These are phyloP conservation scores for Plasmopara halstedii DNA, from an alignment of 352 stramenopile genomes.

Conservation along the genomic window DNA sequence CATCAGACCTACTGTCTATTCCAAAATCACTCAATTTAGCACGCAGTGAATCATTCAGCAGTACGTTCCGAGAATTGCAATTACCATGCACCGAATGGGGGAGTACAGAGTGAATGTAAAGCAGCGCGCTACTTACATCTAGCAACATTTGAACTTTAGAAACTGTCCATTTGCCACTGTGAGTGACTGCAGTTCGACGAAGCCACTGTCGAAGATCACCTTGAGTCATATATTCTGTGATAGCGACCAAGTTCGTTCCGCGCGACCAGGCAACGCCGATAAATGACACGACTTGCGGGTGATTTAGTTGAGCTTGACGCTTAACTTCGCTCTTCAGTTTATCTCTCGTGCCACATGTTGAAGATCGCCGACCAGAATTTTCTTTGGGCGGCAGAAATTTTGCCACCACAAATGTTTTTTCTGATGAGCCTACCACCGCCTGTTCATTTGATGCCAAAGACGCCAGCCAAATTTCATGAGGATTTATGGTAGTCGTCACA, in stretches of 20 bases:
- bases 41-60: slow-evolving; percentile 46
- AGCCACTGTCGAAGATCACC: slow-evolving; percentile 67
- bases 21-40: slow-evolving; percentile 69
- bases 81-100: slow-evolving; percentile 50
- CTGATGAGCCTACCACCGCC: slow-evolving; percentile 17
- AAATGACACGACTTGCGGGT: slow-evolving; percentile 61
- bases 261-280: slow-evolving; percentile 64
- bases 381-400: slow-evolving; percentile 45
- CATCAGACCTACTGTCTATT: slow-evolving; percentile 31
- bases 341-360: slow-evolving; percentile 16
- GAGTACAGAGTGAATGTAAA: slow-evolving; percentile 63
- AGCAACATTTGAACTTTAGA: slow-evolving; percentile 55
- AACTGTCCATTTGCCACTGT: slow-evolving; percentile 41
- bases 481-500: slow-evolving; percentile 21
- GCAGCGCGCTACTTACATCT: slow-evolving; percentile 51
- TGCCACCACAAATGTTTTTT: slow-evolving; percentile 36
- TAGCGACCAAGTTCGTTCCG: slow-evolving; percentile 51
- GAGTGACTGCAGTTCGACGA: slow-evolving; percentile 31
- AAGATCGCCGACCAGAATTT: slow-evolving; percentile 11
- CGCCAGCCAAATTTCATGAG: slow-evolving; percentile 53
- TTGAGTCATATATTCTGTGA: slow-evolving; percentile 69
- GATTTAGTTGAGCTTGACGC: slow-evolving; percentile 46
- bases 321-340: slow-evolving; percentile 63
- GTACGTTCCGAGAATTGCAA: slow-evolving; percentile 58
- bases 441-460: slow-evolving; percentile 21